These are phyloP conservation scores for Acacia crassicarpa DNA, from an alignment of 306 rosid genomes.

Conservation along the genomic window DNA sequence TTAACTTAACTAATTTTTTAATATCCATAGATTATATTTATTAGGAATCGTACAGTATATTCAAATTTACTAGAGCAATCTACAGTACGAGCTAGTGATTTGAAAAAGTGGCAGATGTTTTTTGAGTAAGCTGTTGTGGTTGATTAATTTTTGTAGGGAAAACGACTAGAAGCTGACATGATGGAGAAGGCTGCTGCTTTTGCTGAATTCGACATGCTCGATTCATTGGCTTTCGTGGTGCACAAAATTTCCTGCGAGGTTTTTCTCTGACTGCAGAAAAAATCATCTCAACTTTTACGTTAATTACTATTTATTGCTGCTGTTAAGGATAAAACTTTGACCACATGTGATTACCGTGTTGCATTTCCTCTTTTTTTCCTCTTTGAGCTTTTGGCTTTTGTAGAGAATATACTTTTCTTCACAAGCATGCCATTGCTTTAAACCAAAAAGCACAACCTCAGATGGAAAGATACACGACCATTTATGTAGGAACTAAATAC, in stretches of 20 bases:
- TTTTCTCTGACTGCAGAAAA: not conserved
- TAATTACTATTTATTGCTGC: not conserved
- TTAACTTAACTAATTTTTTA: no score
- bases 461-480: not conserved
- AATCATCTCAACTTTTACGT: not conserved
- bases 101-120: not conserved
- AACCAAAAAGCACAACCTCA: not conserved
- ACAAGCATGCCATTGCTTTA: not conserved
- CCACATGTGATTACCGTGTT: not conserved
- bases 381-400: slow-evolving; percentile 2
- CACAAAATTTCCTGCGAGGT: slow-evolving; percentile 82
- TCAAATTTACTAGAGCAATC: no score
- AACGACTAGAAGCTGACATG: slow-evolving; percentile 35
- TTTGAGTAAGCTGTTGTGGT: not conserved
- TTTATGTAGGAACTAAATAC: not conserved
- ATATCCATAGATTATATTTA: no score
- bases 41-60: no score
- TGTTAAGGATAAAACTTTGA: slow-evolving; percentile 6
- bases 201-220: slow-evolving; percentile 52
- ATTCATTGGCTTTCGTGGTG: slow-evolving; percentile 58
- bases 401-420: slow-evolving; percentile 33
- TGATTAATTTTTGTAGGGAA: slow-evolving; percentile 48
- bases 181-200: slow-evolving; percentile 46
- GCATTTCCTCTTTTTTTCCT: slow-evolving; percentile 6
- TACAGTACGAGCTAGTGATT: not conserved